Evolutionary conservation across 1,284 basidiomycete species (phyloP), one percentile per base, ranked within the genome.

Genomic region (Stygiomarasmius scandens): DNA sequence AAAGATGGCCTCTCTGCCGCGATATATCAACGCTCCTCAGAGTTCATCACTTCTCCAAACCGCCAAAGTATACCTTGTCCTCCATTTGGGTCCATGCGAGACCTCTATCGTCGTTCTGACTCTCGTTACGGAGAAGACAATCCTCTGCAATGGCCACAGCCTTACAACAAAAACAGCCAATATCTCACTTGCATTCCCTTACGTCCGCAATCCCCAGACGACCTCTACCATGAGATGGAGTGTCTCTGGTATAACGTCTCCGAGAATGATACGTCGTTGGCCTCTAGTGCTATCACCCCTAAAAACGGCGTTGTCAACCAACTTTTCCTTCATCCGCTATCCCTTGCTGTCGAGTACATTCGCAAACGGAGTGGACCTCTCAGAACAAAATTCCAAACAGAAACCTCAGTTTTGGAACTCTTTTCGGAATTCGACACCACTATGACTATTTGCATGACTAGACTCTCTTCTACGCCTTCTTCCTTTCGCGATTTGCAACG

Each of bases 1-100:
- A 49, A 1, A 1, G 47, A 49, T 27, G 24, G 47, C 2, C 24
- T 22, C 2, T 14, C 27, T 1, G 6, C 6, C 25, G 4, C 47
- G 16, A 16, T 25, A 14, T 3, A 2, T 3, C 6, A 32, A 32
- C 29, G 29, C 22, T 52, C 49, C 23, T 22, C 27, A 2, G 24
- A 58, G 8, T 58, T 53, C 29, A 48, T 58, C 23, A 58, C 56
- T 0, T 58, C 56, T 32, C 50, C 50, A 3, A 53, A 58, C 44
- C 24, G 8, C 14, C 14, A 5, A 20, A 2, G 5, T 23, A 52
- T 58, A 16, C 50, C 56, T 19, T 2, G 29, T 2, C 50, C 56
- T 2, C 56, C 44, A 2, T 25, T 53, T 14, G 51, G 56, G 14
- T 58, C 56, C 2, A 58, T 50, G 2, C 19, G 45, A 0, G 45